Conservation (phyloP, 1,139 yeast species). For the Spathaspora jeffriesii region DNA sequence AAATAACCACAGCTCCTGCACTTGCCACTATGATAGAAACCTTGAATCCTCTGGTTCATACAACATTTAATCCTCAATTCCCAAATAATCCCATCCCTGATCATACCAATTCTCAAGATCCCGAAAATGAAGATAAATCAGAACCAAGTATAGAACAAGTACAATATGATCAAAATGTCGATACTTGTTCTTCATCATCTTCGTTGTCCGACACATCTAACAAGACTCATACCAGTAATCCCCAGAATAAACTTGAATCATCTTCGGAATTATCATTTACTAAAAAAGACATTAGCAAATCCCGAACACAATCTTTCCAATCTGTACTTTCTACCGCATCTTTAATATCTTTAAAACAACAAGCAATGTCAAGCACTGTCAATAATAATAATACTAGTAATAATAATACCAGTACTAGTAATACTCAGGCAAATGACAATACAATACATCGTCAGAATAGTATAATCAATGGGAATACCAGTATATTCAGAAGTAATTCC, state of each 20-base stretch:
- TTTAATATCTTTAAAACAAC: slow-evolving; percentile 45
- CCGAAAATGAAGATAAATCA: too few relatives aligned
- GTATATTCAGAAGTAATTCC: slow-evolving; percentile 13
- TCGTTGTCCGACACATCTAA: not conserved
- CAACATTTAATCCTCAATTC: not conserved
- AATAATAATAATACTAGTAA: not conserved
- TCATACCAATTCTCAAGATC: not conserved
- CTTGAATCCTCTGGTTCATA: not conserved
- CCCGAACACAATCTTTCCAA: slow-evolving; percentile 62
- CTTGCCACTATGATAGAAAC: slow-evolving; percentile 2
- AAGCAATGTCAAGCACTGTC: slow-evolving; percentile 16
- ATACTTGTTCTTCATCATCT: not conserved
- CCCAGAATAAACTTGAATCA: slow-evolving; percentile 5
- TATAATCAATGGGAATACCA: slow-evolving; percentile 14
- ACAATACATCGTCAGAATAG: slow-evolving; percentile 22
- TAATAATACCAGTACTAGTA: slow-evolving; percentile 1
- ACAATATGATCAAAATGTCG: slow-evolving; percentile 4
- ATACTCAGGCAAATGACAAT: slow-evolving; percentile 6
- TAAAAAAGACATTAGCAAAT: slow-evolving; percentile 52
- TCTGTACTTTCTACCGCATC: slow-evolving; percentile 66
- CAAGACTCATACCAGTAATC: not conserved
- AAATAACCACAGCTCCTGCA: not conserved
- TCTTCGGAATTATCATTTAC: slow-evolving; percentile 42
- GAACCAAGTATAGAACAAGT: slow-evolving; percentile 1
- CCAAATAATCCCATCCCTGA: not conserved